Percentiles rank a stretch among this genome's conserved stretches.
Conservation (phyloP, 805 yeast species). For the Jamesozyma piceae region DNA sequence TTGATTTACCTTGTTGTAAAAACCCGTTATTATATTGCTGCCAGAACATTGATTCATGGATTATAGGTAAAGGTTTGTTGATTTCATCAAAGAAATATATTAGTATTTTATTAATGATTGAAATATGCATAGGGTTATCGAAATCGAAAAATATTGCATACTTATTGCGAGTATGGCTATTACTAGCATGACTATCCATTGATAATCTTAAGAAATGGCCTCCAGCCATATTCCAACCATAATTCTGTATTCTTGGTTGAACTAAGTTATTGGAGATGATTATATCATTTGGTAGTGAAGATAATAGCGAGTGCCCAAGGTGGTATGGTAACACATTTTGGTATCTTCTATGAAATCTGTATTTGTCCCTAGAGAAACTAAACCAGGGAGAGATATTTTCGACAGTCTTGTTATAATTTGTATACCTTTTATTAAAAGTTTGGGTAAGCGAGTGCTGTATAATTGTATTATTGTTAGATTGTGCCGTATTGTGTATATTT, state of each 20-base stretch:
- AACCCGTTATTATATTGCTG: slow-evolving; percentile 36
- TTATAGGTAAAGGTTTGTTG: slow-evolving; percentile 44
- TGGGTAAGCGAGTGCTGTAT: not conserved
- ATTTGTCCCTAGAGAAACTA: slow-evolving; percentile 33
- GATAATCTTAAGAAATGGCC: slow-evolving; percentile 40
- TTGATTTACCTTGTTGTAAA: slow-evolving; percentile 19
- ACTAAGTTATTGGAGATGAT: slow-evolving; percentile 28
- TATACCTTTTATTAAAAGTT: not conserved
- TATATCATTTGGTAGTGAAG: slow-evolving; percentile 29
- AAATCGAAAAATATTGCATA: slow-evolving; percentile 10
- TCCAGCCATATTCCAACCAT: slow-evolving; percentile 62
- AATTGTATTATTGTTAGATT: not conserved
- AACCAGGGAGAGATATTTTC: slow-evolving; percentile 18
- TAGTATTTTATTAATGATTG: slow-evolving; percentile 29
- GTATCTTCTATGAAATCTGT: slow-evolving; percentile 40
- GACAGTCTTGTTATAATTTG: not conserved
- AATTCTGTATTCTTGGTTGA: slow-evolving; percentile 49
- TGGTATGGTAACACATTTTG: slow-evolving; percentile 36
- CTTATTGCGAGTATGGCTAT: not conserved
- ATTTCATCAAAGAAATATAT: slow-evolving; percentile 36
- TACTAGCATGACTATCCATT: not conserved
- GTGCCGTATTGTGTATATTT: too few species aligned
- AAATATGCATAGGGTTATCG: slow-evolving; percentile 15
- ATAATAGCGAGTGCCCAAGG: slow-evolving; percentile 30
- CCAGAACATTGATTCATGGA: slow-evolving; percentile 46